Conservation (phyloP, 2,329 filamentous ascomycete genomes). For the Fusarium secorum region DNA sequence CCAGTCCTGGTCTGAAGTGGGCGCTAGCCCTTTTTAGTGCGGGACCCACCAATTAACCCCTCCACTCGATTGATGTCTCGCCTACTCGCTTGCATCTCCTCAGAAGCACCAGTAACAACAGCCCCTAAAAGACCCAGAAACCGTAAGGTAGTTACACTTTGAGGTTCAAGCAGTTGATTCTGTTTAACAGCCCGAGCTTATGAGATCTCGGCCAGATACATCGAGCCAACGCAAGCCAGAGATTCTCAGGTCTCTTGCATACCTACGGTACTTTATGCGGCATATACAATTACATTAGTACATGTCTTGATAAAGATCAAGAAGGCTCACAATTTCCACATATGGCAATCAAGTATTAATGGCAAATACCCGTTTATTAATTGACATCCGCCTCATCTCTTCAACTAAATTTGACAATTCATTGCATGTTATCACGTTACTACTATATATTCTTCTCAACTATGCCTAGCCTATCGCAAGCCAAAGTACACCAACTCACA, state of each 20-base stretch:
- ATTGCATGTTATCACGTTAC: neutral
- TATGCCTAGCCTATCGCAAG: neutral
- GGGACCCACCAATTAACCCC: constrained; percentile 25
- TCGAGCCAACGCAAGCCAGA: neutral
- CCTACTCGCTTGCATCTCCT: constrained; percentile 28
- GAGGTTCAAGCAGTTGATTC: neutral
- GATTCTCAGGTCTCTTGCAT: neutral
- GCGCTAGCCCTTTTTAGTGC: constrained; percentile 48
- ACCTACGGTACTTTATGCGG: neutral
- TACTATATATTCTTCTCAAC: neutral
- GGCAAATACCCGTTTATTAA: neutral
- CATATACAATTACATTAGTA: neutral
- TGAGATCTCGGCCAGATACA: neutral
- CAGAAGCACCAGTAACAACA: constrained; percentile 1
- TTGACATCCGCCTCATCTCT: neutral
- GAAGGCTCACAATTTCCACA: neutral
- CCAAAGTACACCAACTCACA: neutral
- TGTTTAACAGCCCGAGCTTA: neutral
- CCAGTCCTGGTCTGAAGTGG: constrained; percentile 50
- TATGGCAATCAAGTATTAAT: neutral
- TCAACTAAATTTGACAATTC: neutral
- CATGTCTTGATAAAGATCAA: neutral
- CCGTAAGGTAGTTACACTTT: neutral
- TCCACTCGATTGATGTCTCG: constrained; percentile 35
- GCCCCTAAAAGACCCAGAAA: neutral